Evolutionary conservation across 2,329 filamentous ascomycete genomes (phyloP).

Genomic region (Fusarium newnesense): DNA sequence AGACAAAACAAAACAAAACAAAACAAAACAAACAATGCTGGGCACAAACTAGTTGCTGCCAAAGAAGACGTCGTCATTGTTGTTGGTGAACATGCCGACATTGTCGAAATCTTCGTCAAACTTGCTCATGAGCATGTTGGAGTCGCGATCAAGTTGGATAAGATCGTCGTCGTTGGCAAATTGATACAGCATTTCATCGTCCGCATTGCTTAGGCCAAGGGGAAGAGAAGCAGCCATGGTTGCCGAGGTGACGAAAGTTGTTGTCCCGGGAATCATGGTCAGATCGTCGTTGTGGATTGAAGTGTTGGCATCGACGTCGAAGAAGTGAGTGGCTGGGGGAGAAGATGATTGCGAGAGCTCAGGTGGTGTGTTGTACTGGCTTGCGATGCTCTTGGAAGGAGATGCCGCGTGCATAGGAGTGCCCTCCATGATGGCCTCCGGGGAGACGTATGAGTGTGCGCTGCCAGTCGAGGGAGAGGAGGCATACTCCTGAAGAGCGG

Average conservation of each 20-base stretch:
- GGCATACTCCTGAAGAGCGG: constrained; percentile 48
- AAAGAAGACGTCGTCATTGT: constrained; percentile 64
- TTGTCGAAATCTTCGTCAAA: constrained; percentile 65
- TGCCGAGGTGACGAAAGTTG: constrained; percentile 48
- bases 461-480: constrained; percentile 55
- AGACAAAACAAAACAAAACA: constrained; percentile 1
- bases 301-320: constrained; percentile 57
- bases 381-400: constrained; percentile 61
- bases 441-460: constrained; percentile 59
- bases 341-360: constrained; percentile 71
- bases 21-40: constrained; percentile 12
- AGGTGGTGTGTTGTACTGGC: constrained; percentile 67
- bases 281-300: constrained; percentile 47
- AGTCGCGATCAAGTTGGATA: constrained; percentile 57
- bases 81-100: constrained; percentile 62
- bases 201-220: constrained; percentile 51
- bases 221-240: constrained; percentile 49
- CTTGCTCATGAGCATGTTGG: constrained; percentile 61
- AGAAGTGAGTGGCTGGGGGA: constrained; percentile 61
- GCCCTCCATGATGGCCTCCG: constrained; percentile 55
- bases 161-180: constrained; percentile 58
- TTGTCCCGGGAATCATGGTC: constrained; percentile 43
- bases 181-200: constrained; percentile 57
- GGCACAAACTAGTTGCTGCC: constrained; percentile 46
- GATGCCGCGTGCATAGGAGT: constrained; percentile 54